These are phyloP conservation scores for Boletus tomentosulus DNA, from an alignment of 768 basidiomycete species.

Conservation along the genomic window DNA sequence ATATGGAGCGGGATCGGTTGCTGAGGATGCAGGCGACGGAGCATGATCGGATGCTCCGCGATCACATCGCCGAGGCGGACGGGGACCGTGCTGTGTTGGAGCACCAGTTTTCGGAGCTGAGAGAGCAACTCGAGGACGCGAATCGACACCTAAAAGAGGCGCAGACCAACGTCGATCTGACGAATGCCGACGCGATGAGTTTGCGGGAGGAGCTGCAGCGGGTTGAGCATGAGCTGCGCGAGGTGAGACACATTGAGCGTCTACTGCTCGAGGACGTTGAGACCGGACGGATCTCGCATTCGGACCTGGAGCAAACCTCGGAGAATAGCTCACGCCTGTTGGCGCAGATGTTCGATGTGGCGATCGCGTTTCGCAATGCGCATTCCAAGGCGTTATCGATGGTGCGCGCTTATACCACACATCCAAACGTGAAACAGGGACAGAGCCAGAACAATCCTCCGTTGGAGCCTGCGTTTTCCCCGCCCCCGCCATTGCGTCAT, in stretches of 20 bases:
- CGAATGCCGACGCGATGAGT: conserved; percentile 62
- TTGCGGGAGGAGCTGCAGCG: conserved; percentile 71
- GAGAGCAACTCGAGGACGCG: conserved; percentile 55
- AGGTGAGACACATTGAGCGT: conserved; percentile 62
- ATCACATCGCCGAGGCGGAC: conserved; percentile 90
- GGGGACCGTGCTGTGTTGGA: conserved; percentile 91
- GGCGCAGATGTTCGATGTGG: conserved; percentile 79
- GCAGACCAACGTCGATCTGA: conserved; percentile 55
- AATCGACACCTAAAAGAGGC: conserved; percentile 63
- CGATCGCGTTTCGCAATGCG: conserved; percentile 70
- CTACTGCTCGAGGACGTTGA: conserved; percentile 72
- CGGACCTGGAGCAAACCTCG: conserved; percentile 60
- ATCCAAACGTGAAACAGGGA: conserved; percentile 50
- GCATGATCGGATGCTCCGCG: conserved; percentile 65
- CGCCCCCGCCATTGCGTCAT: conserved; percentile 40
- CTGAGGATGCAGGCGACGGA: conserved; percentile 68
- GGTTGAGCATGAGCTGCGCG: conserved; percentile 64
- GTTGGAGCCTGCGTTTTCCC: conserved; percentile 49
- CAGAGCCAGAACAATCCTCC: conserved; percentile 26
- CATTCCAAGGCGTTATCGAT: conserved; percentile 68
- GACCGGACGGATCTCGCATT: conserved; percentile 62
- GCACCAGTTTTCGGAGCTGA: conserved; percentile 75
- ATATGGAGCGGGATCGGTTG: conserved; percentile 74
- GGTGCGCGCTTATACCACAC: conserved; percentile 52
- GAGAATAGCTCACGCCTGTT: conserved; percentile 66